These are phyloP conservation scores for Avena atlantica DNA, from an alignment of 176 grass and related monocot species.

Conservation along the genomic window DNA sequence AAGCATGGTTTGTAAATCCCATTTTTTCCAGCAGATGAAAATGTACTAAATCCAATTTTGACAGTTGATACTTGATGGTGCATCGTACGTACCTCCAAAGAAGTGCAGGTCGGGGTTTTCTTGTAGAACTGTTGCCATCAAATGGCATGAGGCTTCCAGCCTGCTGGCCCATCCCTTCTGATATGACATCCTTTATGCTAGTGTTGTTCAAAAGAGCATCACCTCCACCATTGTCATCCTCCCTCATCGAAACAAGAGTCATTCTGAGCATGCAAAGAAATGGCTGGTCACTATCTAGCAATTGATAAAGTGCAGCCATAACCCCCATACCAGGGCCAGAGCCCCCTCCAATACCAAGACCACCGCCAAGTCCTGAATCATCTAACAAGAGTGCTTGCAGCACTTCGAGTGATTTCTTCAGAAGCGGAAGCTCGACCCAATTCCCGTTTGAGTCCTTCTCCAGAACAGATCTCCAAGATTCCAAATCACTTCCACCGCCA, in stretches of 20 bases:
- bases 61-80: conserved; percentile 26
- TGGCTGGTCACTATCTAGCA: conserved; percentile 97
- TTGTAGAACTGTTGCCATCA: conserved; percentile 71
- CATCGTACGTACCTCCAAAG: conserved; percentile 81
- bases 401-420: conserved; percentile 95
- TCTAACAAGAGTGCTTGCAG: conserved; percentile 95
- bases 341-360: conserved; percentile 90
- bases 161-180: conserved; percentile 54
- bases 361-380: conserved; percentile 95
- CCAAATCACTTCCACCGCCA: conserved; percentile 83
- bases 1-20: conserved; percentile 21
- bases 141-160: conserved; percentile 57
- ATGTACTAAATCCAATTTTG: conserved; percentile 26
- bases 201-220: conserved; percentile 68
- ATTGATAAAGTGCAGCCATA: conserved; percentile 91
- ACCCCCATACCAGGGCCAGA: conserved; percentile 97
- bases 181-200: conserved; percentile 67
- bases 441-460: conserved; percentile 81
- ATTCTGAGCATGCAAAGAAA: conserved; percentile 98
- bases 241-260: conserved; percentile 97
- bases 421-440: conserved; percentile 93
- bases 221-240: conserved; percentile 83
- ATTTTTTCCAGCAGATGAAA: conserved; percentile 19
- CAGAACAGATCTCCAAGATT: conserved; percentile 74
- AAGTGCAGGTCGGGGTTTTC: conserved; percentile 88